phyloP scores from a whole-genome alignment of 768 basidiomycete genomes.

The Trametes coccinea region DNA sequence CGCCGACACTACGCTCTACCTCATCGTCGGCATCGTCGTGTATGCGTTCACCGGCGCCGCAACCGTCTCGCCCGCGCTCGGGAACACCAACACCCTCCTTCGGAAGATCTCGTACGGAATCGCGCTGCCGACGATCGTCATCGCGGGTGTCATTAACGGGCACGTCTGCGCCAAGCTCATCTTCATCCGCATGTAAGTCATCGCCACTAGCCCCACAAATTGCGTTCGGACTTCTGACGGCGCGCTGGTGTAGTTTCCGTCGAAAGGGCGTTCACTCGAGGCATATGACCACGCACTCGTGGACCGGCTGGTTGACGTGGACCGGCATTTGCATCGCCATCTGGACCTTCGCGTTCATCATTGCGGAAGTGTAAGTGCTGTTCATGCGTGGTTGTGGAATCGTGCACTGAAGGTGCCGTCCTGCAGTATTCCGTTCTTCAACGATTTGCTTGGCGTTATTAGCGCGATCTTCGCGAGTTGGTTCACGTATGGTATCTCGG shows the following conservation, averaged over 20 bases:
- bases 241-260: conserved; percentile 27
- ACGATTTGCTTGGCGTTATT: conserved; percentile 34
- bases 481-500: conserved; percentile 35
- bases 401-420: not conserved
- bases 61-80: conserved; percentile 33
- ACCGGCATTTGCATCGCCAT: conserved; percentile 29
- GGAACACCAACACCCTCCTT: conserved; percentile 30
- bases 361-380: conserved; percentile 33
- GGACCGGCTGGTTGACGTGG: conserved; percentile 32
- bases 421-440: conserved; percentile 35
- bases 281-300: conserved; percentile 33
- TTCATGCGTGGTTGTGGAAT: not conserved
- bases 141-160: conserved; percentile 34
- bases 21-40: conserved; percentile 33
- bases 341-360: conserved; percentile 32
- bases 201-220: too few species aligned
- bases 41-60: conserved; percentile 29
- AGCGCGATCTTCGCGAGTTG: conserved; percentile 32
- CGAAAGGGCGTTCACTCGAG: conserved; percentile 25
- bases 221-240: too few species aligned
- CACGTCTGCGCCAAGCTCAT: conserved; percentile 35
- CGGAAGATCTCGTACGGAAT: conserved; percentile 33
- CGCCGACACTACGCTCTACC: conserved; percentile 33
- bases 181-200: conserved; percentile 28
- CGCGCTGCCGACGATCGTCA: conserved; percentile 34